These are phyloP conservation scores for Tilletia indica DNA, from an alignment of 1,284 basidiomycete species.

Conservation along the genomic window DNA sequence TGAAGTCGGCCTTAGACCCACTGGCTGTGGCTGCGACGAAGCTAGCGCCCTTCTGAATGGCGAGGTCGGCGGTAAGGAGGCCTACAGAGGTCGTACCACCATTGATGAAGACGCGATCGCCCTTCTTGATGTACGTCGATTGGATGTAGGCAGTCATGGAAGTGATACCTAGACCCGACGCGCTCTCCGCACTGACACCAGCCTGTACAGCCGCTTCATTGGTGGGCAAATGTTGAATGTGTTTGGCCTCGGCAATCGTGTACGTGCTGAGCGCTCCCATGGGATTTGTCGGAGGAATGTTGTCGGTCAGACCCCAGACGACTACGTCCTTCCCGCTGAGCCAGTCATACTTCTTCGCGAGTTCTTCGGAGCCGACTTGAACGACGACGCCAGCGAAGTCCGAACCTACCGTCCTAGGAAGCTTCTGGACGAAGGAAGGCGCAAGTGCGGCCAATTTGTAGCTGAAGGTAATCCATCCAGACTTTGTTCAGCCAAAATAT, in stretches of 20 bases:
- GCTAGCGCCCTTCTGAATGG: constrained; percentile 14
- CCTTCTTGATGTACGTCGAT: background rate
- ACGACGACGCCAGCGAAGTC: constrained; percentile 23
- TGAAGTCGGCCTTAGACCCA: constrained; percentile 14
- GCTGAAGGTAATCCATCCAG: background rate
- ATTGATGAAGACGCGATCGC: constrained; percentile 21
- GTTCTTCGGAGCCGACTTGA: background rate
- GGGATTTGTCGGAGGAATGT: background rate
- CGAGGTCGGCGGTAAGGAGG: constrained; percentile 17
- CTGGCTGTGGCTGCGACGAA: constrained; percentile 19
- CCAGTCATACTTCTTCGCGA: background rate
- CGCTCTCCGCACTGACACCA: constrained; percentile 10
- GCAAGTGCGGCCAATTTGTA: constrained; percentile 19
- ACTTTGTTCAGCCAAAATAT: background rate
- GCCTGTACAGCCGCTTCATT: background rate
- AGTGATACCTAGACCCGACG: constrained; percentile 10
- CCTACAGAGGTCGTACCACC: constrained; percentile 23
- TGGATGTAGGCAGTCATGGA: constrained; percentile 13
- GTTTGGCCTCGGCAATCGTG: background rate
- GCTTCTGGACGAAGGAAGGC: constrained; percentile 20
- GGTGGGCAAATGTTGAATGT: constrained; percentile 18
- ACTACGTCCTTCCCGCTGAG: background rate
- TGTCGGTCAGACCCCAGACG: background rate
- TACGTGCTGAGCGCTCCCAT: constrained; percentile 18
- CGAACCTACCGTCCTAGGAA: constrained; percentile 20